phyloP scores from a whole-genome alignment of 2,329 filamentous ascomycete species.

The Colletotrichum truncatum region DNA sequence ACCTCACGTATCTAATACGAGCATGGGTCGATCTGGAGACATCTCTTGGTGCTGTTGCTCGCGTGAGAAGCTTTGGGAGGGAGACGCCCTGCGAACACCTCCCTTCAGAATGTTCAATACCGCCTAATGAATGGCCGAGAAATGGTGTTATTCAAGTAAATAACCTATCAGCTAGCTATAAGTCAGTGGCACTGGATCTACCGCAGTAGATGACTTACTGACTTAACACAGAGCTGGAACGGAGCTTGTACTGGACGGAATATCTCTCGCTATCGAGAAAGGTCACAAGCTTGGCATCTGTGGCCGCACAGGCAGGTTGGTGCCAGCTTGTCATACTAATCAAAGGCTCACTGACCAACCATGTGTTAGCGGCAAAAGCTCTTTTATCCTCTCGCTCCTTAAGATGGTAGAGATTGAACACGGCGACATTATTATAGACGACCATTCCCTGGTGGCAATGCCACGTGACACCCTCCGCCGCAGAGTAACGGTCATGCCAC shows the following conservation, averaged over 20 bases:
- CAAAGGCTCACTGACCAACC: no score
- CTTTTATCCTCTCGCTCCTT: conserved; percentile 52
- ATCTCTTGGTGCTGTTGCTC: conserved; percentile 36
- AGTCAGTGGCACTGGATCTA: conserved; percentile 8
- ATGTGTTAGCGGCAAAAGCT: conserved; percentile 30
- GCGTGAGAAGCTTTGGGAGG: conserved; percentile 38
- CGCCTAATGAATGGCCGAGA: conserved; percentile 42
- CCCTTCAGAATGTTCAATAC: conserved; percentile 30
- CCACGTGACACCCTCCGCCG: conserved; percentile 35
- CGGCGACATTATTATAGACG: conserved; percentile 55
- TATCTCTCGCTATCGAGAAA: conserved; percentile 37
- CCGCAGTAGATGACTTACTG: not conserved
- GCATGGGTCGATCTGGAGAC: conserved; percentile 40
- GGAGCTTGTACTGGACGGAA: conserved; percentile 34
- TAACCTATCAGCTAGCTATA: conserved; percentile 42
- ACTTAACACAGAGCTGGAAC: not conserved
- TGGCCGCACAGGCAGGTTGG: conserved; percentile 38
- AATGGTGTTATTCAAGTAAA: conserved; percentile 39
- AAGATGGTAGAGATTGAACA: conserved; percentile 53
- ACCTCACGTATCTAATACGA: conserved; percentile 40
- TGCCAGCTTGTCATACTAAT: conserved; percentile 32
- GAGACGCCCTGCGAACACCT: conserved; percentile 37
- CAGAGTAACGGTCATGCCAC: conserved; percentile 54
- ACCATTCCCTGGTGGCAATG: conserved; percentile 43
- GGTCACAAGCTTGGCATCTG: conserved; percentile 55